phyloP scores from a whole-genome alignment of 1,139 yeast genomes.

The Suhomyces atakaporum region DNA sequence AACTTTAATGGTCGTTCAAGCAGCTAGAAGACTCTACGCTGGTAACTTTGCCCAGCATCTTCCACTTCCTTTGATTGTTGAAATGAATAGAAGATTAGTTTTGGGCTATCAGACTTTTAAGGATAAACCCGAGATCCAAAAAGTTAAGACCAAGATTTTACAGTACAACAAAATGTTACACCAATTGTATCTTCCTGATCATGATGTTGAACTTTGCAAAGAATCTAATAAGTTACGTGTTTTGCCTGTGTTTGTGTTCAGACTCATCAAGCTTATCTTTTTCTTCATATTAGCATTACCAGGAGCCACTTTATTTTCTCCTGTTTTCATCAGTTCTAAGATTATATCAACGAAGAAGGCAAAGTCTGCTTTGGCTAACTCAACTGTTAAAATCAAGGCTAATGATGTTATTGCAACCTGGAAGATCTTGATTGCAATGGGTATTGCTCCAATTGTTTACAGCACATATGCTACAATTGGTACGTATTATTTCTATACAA shows the following conservation, averaged over 20 bases:
- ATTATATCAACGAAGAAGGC: constrained; percentile 42
- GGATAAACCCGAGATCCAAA: constrained; percentile 37
- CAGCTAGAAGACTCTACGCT: constrained; percentile 51
- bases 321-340: constrained; percentile 42
- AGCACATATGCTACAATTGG: constrained; percentile 74
- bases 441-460: constrained; percentile 84
- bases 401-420: constrained; percentile 55
- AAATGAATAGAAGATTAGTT: constrained; percentile 46
- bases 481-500: constrained; percentile 46
- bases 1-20: constrained; percentile 36
- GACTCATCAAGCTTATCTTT: constrained; percentile 35
- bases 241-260: constrained; percentile 27
- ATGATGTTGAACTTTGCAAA: constrained; percentile 42
- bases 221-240: constrained; percentile 29
- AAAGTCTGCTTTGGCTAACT: constrained; percentile 42
- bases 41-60: constrained; percentile 67
- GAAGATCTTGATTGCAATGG: constrained; percentile 89
- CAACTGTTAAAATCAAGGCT: constrained; percentile 48
- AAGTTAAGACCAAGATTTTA: constrained; percentile 35
- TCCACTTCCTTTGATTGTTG: constrained; percentile 48
- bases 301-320: constrained; percentile 46
- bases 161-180: constrained; percentile 37
- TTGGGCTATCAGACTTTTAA: constrained; percentile 42
- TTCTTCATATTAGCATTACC: constrained; percentile 44
- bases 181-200: constrained; percentile 45